Conservation (phyloP, 1,284 basidiomycete genomes). For the Cutaneotrichosporon sp. region DNA sequence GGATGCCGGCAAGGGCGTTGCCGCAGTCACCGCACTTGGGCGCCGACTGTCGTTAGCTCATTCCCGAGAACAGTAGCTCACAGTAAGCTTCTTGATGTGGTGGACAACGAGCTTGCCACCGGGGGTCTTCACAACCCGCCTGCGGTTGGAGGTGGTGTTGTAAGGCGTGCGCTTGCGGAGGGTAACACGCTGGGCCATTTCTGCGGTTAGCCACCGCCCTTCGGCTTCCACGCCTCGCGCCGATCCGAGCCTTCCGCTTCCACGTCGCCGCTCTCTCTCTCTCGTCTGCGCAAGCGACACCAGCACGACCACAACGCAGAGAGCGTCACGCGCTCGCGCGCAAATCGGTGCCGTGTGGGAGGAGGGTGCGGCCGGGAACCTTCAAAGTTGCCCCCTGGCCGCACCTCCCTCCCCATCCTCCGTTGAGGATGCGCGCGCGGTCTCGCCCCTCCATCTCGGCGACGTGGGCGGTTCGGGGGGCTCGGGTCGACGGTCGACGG, state of each 20-base stretch:
- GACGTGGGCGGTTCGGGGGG: slow-evolving; percentile 5
- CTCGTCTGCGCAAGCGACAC: not conserved
- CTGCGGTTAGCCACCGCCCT: slow-evolving; percentile 24
- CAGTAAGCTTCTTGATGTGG: slow-evolving; percentile 57
- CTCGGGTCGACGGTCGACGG: slow-evolving; percentile 4
- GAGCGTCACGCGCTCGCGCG: not conserved
- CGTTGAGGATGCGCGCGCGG: slow-evolving; percentile 1
- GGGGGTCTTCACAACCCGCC: slow-evolving; percentile 96
- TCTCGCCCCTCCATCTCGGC: not conserved
- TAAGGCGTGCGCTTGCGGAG: slow-evolving; percentile 98
- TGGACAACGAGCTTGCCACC: slow-evolving; percentile 57
- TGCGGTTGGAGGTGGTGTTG: slow-evolving; percentile 97
- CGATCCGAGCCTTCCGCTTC: not conserved
- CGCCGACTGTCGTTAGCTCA: slow-evolving; percentile 53
- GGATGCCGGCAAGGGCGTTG: slow-evolving; percentile 84
- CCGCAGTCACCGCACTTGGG: slow-evolving; percentile 99
- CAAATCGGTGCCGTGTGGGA: not conserved
- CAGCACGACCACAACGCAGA: not conserved
- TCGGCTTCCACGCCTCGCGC: not conserved
- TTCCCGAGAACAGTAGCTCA: slow-evolving; percentile 26
- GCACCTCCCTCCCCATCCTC: not conserved
- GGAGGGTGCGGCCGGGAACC: not conserved
- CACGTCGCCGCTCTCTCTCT: not conserved
- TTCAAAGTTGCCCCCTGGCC: not conserved
- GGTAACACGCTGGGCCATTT: slow-evolving; percentile 98